Evolutionary conservation across 2,329 filamentous ascomycete species (phyloP).

Genomic region (Venturia oleaginea): DNA sequence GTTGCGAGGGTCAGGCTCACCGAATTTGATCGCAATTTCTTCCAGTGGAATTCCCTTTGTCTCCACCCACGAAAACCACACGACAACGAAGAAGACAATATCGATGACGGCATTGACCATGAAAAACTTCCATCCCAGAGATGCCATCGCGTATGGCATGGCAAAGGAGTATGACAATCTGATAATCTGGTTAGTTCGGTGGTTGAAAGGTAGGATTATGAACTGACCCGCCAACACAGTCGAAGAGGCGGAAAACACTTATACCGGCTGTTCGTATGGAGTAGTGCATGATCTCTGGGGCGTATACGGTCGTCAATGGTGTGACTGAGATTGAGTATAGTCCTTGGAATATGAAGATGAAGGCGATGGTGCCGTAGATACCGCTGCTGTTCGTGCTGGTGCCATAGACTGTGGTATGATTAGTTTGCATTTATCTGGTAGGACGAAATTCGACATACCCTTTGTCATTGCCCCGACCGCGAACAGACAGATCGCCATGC

Average conservation of each 20-base stretch:
- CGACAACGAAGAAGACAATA: neutral
- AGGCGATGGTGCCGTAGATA: slow-evolving; percentile 37
- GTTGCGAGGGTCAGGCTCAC: neutral
- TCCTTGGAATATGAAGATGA: slow-evolving; percentile 45
- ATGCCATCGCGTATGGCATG: slow-evolving; percentile 16
- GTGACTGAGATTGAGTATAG: slow-evolving; percentile 45
- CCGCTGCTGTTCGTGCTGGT: slow-evolving; percentile 19
- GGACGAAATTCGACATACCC: neutral
- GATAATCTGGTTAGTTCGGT: slow-evolving; percentile 9
- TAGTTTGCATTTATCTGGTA: neutral
- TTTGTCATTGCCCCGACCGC: slow-evolving; percentile 44
- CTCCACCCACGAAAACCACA: slow-evolving; percentile 2
- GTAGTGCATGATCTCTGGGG: slow-evolving; percentile 42
- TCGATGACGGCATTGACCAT: slow-evolving; percentile 3
- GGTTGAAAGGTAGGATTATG: neutral
- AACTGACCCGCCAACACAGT: neutral
- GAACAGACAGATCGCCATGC: slow-evolving; percentile 44
- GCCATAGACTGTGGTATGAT: slow-evolving; percentile 18
- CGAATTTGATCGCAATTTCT: slow-evolving; percentile 1
- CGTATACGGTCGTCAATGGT: slow-evolving; percentile 40
- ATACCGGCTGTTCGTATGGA: slow-evolving; percentile 41
- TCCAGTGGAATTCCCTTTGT: slow-evolving; percentile 1
- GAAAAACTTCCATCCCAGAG: slow-evolving; percentile 16
- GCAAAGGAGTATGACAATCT: slow-evolving; percentile 14
- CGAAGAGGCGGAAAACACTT: slow-evolving; percentile 17